Evolutionary conservation across 2,329 filamentous ascomycete genomes (phyloP).

Genomic region (Beauveria caledonica): DNA sequence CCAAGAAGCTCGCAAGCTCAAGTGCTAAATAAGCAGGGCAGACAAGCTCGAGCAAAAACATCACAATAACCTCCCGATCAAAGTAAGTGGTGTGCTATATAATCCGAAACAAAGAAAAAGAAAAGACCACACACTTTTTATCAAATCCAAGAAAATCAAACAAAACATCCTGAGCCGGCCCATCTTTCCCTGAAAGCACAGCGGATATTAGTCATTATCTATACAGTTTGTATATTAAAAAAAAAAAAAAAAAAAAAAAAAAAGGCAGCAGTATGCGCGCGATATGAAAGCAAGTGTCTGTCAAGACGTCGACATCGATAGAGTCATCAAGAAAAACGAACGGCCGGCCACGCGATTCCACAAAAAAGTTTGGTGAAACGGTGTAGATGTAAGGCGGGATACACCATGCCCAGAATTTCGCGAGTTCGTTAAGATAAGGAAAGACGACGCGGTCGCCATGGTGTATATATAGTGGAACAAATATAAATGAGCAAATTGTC

Average conservation of each 20-base stretch:
- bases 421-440: not conserved
- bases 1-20: not conserved
- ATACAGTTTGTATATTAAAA: conserved; percentile 1
- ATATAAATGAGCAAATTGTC: not conserved
- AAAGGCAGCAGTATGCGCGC: not conserved
- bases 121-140: not conserved
- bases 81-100: not conserved
- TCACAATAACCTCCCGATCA: not conserved
- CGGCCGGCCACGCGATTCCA: not conserved
- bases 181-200: not conserved
- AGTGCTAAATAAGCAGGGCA: too few relatives aligned
- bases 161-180: not conserved
- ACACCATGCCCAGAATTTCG: not conserved
- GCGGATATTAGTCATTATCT: conserved; percentile 11
- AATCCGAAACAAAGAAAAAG: not conserved
- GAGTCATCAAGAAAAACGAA: conserved; percentile 6
- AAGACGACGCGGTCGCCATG: not conserved
- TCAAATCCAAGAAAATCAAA: not conserved
- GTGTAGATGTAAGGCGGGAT: not conserved
- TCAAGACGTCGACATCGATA: conserved; percentile 10
- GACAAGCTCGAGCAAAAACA: not conserved
- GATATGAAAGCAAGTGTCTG: conserved; percentile 4
- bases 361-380: not conserved
- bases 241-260: not conserved
- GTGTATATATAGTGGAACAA: not conserved